A percentile compares a stretch with the other conserved stretches of the same genome.
phyloP scores from a whole-genome alignment of 305 asterid genomes.

The Withania somnifera region DNA sequence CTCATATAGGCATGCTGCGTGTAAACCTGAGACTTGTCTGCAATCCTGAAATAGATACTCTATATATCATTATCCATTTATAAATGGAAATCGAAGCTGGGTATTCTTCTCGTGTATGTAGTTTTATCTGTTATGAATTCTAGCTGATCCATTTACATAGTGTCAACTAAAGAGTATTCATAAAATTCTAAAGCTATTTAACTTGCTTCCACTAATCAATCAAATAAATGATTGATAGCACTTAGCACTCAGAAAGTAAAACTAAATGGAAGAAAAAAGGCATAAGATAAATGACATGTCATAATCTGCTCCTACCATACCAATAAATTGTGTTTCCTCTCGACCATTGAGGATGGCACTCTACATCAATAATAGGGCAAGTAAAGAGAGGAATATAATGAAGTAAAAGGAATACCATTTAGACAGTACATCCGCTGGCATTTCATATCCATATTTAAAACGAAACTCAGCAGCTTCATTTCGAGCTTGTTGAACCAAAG shows the following conservation, averaged over 20 bases:
- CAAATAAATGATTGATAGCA: not conserved
- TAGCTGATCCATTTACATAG: not conserved
- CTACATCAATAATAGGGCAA: not conserved
- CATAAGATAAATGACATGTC: not conserved
- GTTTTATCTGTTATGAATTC: not conserved
- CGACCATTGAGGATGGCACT: not conserved
- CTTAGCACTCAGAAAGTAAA: not conserved
- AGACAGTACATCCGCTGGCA: constrained; percentile 88
- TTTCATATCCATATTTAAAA: constrained; percentile 81
- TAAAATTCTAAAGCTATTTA: not conserved
- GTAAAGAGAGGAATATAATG: not conserved
- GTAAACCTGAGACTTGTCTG: constrained; percentile 98
- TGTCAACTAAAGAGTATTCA: not conserved
- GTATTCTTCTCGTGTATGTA: not conserved
- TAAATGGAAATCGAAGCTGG: not conserved
- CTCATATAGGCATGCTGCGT: constrained; percentile 99
- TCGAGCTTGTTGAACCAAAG: constrained; percentile 98
- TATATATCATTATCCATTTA: not conserved
- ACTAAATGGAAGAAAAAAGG: not conserved
- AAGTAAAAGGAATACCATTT: constrained; percentile 45
- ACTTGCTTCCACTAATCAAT: not conserved
- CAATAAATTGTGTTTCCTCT: not conserved
- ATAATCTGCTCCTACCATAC: not conserved
- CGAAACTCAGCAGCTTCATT: constrained; percentile 97
- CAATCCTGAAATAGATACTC: constrained; percentile 53